Conservation (phyloP, 1,139 yeast species). For the Pneumocystis murina region DNA sequence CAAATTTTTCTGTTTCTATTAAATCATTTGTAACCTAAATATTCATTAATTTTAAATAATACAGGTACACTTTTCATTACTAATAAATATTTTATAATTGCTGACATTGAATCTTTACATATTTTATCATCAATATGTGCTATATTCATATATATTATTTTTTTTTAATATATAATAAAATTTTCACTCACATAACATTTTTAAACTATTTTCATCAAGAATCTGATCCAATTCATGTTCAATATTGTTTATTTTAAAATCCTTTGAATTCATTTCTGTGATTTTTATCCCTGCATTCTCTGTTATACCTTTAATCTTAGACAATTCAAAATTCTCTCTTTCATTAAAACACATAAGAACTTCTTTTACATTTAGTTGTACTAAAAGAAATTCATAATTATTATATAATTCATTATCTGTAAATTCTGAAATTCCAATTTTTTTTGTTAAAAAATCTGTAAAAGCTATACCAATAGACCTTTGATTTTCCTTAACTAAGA, state of each 20-base stretch:
- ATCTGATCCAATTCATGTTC: conserved; percentile 57
- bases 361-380: conserved; percentile 82
- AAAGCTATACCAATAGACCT: conserved; percentile 64
- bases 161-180: not conserved
- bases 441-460: conserved; percentile 54
- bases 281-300: conserved; percentile 64
- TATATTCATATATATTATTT: not conserved
- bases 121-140: conserved; percentile 35
- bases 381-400: conserved; percentile 66
- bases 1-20: conserved; percentile 36
- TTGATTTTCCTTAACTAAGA: conserved; percentile 26
- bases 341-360: conserved; percentile 42
- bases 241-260: conserved; percentile 31
- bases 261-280: conserved; percentile 42
- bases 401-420: conserved; percentile 77
- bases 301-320: conserved; percentile 35
- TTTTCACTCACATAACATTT: conserved; percentile 28
- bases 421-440: conserved; percentile 63
- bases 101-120: conserved; percentile 42
- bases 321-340: conserved; percentile 28
- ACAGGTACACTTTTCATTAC: not conserved
- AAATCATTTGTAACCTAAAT: conserved; percentile 38
- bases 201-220: conserved; percentile 37
- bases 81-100: conserved; percentile 45
- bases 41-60: conserved; percentile 15